A percentile compares a stretch with the other conserved stretches of the same genome.
These are phyloP conservation scores for Neltuma alba DNA, from an alignment of 306 rosid genomes.

Conservation along the genomic window DNA sequence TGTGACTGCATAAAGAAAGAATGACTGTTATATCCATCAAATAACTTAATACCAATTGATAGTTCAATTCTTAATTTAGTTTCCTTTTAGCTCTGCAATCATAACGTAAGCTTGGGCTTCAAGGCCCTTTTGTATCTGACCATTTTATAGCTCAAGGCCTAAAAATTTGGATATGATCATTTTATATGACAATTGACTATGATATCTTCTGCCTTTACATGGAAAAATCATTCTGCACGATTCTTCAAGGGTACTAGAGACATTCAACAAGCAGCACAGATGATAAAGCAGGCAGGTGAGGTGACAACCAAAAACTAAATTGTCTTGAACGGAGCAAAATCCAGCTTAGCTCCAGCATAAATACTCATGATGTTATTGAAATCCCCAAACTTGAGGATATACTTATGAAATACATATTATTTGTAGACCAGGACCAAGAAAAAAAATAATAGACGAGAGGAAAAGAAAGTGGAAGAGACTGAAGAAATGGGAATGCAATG, in stretches of 20 bases:
- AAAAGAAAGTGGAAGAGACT: constrained; percentile 19
- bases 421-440: not conserved
- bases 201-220: not conserved
- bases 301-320: not conserved
- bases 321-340: constrained; percentile 4
- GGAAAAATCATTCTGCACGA: not conserved
- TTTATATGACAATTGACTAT: not conserved
- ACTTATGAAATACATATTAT: constrained; percentile 2
- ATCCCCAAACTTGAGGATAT: not conserved
- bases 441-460: constrained; percentile 14
- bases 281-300: not conserved
- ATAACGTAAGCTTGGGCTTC: not conserved
- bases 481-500: constrained; percentile 11
- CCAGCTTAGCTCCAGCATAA: constrained; percentile 24
- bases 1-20: not conserved
- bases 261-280: constrained; percentile 10
- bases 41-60: not conserved
- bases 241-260: constrained; percentile 6
- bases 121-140: not conserved
- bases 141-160: not conserved
- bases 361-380: constrained; percentile 4
- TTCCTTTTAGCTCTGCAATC: not conserved
- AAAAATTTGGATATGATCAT: too few relatives aligned
- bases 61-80: not conserved
- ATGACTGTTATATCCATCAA: not conserved